Conservation (phyloP, 768 basidiomycete species). For the Xerocomellus intermedius region DNA sequence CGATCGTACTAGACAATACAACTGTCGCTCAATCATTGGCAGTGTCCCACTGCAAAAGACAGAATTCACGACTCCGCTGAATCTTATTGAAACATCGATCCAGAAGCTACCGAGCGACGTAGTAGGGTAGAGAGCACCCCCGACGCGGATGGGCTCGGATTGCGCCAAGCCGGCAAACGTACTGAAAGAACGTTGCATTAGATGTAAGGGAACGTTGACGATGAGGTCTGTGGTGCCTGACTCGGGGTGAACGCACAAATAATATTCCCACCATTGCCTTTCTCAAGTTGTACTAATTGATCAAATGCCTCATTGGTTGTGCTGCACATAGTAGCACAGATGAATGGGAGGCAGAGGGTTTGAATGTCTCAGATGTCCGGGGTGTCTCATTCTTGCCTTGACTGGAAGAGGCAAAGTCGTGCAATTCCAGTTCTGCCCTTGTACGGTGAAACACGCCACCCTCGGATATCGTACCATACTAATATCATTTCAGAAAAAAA, state of each 20-base stretch:
- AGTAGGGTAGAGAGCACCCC: background rate
- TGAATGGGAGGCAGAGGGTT: background rate
- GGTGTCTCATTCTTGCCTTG: background rate
- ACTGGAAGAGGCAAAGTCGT: background rate
- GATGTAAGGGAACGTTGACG: background rate
- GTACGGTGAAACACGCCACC: constrained; percentile 30
- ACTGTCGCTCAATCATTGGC: background rate
- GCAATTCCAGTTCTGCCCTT: background rate
- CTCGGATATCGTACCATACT: constrained; percentile 29
- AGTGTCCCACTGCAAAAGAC: background rate
- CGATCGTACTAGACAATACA: background rate
- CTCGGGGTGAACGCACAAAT: background rate
- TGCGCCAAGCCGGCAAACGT: background rate
- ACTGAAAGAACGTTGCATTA: background rate
- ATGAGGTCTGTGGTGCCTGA: background rate
- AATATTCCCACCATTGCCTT: background rate
- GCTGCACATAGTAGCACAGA: background rate
- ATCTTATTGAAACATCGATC: background rate
- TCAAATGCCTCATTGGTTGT: background rate
- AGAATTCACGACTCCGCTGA: background rate
- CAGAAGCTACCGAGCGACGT: background rate
- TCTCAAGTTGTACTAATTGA: background rate
- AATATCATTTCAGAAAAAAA: constrained; percentile 15
- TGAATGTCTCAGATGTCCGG: constrained; percentile 1
- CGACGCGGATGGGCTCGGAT: background rate